Evolutionary conservation across 2,329 filamentous ascomycete species (phyloP), one percentile per base, ranked within the genome.

Genomic region (Alternaria arborescens): DNA sequence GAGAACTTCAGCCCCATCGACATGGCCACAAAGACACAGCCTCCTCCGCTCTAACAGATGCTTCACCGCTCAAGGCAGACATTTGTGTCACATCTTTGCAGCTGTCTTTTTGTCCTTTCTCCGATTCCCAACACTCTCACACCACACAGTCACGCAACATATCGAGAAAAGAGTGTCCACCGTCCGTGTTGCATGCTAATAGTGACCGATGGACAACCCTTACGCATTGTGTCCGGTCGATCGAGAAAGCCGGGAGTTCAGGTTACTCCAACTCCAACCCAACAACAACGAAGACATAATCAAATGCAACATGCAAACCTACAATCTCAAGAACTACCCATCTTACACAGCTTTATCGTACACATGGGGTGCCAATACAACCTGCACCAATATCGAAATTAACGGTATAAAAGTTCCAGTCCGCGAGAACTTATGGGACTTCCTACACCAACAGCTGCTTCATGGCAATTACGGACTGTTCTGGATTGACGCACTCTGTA

Each of bases 401-500:
- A 46, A 46, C 3, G 8, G 42, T 14, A 8, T 46, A 8, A 46
- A 28, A 16, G 16, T 30, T 16, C 24, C 16, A 1, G 26, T 44
- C 20, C 26, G 51, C 28, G 26, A 44, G 3, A 54, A 54, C 22
- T 40, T 54, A 16, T 54, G 40, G 51, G 14, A 42, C 14, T 54
- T 54, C 18, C 3, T 54, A 10, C 11, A 18, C 16, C 51, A 41
- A n/a, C 18, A 32, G 28, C 51, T 18, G 41, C 22, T 30, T 18
- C 34, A 44, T n/a, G 26, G 14, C 12, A 40, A 54, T 16, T 22
- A 28, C 8, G 38, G 38, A 4, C 22, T 24, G 2, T 34, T 66
- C 6, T 68, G 70, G 73, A 63, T 66, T 5, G 74, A 74, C 52
- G 61, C 62, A 0, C 26, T 76, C 12, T 74, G 70, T 47, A 71